phyloP scores from a whole-genome alignment of 2,329 filamentous ascomycete species.

The Pseudogymnoascus sp. region DNA sequence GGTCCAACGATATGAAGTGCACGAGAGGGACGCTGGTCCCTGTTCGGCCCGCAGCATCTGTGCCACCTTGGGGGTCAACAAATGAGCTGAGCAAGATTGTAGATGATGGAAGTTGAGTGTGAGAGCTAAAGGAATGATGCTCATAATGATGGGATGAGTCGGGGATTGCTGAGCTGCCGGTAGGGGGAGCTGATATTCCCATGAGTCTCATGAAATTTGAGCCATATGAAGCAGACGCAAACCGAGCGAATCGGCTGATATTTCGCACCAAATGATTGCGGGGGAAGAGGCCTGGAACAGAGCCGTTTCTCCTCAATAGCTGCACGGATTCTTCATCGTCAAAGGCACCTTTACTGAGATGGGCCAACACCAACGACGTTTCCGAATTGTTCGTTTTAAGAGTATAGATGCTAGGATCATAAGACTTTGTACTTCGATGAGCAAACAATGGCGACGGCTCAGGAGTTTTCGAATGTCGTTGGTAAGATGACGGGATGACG shows the following conservation, averaged over 20 bases:
- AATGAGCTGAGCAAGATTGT: constrained; percentile 52
- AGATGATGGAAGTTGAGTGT: constrained; percentile 50
- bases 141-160: constrained; percentile 43
- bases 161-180: constrained; percentile 29
- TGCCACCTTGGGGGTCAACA: constrained; percentile 46
- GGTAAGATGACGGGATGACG: constrained; percentile 10
- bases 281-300: constrained; percentile 53
- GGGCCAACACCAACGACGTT: constrained; percentile 24
- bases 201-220: constrained; percentile 56
- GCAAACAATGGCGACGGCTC: constrained; percentile 18
- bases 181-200: constrained; percentile 49
- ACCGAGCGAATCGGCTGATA: constrained; percentile 58
- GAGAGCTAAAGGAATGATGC: constrained; percentile 55
- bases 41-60: constrained; percentile 42
- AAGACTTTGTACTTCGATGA: constrained; percentile 26
- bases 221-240: constrained; percentile 60
- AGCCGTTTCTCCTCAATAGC: constrained; percentile 38
- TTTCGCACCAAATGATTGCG: constrained; percentile 52
- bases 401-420: constrained; percentile 50
- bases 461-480: constrained; percentile 11
- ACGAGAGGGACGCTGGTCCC: constrained; percentile 47
- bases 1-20: constrained; percentile 50
- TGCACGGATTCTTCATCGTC: constrained; percentile 23
- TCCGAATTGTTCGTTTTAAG: constrained; percentile 41
- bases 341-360: constrained; percentile 22